A percentile compares a stretch with the other conserved stretches of the same genome.
These are phyloP conservation scores for Hirsutella thompsonii DNA, from an alignment of 2,329 filamentous ascomycete genomes.

Conservation along the genomic window DNA sequence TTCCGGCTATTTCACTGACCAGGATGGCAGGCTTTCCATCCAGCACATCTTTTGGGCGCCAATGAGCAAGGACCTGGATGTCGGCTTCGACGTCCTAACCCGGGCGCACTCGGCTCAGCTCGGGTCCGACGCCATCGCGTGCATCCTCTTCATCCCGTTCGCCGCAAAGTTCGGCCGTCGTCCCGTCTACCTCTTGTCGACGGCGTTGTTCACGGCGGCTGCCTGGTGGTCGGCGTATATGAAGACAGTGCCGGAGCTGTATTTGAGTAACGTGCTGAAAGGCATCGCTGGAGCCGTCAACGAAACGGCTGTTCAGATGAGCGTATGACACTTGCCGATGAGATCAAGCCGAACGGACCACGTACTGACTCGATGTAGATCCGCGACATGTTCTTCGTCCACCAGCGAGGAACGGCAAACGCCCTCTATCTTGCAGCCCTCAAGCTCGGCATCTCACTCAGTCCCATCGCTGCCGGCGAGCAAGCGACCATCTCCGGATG, in stretches of 20 bases:
- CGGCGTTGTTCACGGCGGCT: background rate
- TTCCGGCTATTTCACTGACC: background rate
- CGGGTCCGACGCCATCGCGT: background rate
- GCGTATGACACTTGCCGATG: conserved; percentile 8
- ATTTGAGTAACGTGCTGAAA: background rate
- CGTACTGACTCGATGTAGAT: conserved; percentile 8
- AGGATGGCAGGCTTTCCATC: background rate
- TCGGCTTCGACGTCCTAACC: background rate
- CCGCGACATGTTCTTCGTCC: conserved; percentile 19
- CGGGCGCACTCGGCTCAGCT: background rate
- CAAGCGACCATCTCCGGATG: conserved; percentile 10
- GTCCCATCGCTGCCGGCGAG: conserved; percentile 16
- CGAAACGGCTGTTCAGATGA: conserved; percentile 13
- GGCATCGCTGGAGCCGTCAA: background rate
- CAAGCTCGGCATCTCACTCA: conserved; percentile 16
- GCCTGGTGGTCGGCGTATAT: background rate
- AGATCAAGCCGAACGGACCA: background rate
- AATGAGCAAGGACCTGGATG: background rate
- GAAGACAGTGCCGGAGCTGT: background rate
- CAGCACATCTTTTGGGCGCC: background rate
- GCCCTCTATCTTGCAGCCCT: conserved; percentile 17
- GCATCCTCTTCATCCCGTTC: background rate
- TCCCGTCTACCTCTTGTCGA: background rate
- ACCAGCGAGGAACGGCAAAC: conserved; percentile 17
- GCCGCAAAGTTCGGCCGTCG: background rate